Evolutionary conservation across 192 early-diverging fungal genomes (phyloP), one percentile per base, ranked within the genome.

Genomic region (Diversispora epigaea): DNA sequence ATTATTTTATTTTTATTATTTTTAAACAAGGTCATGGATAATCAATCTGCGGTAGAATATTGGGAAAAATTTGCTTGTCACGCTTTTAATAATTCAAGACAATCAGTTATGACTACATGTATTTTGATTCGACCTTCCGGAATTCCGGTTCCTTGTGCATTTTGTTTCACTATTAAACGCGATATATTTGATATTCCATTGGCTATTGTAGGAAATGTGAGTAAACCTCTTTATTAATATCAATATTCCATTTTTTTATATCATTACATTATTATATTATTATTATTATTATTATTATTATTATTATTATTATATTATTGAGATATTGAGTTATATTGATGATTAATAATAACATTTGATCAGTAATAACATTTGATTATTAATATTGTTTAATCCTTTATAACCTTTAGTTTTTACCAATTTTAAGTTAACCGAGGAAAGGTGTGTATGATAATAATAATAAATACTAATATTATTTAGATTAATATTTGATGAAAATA

Each of bases 151-250:
- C 91, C 93, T 3, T 96, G 95, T 76, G 92, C 94, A 3, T 94
- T 98, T 71, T 96, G 94, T 67, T 96, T 98, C 80, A 96, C 96
- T 4, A 96, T 98, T 85, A 96, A 96, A 80, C 82, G 95, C 32
- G 96, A 96, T 79, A 93, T 96, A 65, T 98, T 98, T 89, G 96
- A 96, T 79, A 90, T 98, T 22, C 95, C 95, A 6, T 81, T 94
- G 76, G 94, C 89, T 22, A 89, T 94, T 74, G 88, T 94, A 47
- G 93, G 93, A 54, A 93, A 94, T 54, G 73, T 75, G 21, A 65
- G 73, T 75, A 41, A 15, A 41, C 22, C 25, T 68, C 15, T 68
- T 63, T 64, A n/a, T 11, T 46, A 67, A 46, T 62, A 62, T 21
- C 15, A 39, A 66, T 10, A 4, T 46, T 3, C 22, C 1, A 4